Conservation (phyloP, 805 yeast species). For the Metschnikowia shivogae region DNA sequence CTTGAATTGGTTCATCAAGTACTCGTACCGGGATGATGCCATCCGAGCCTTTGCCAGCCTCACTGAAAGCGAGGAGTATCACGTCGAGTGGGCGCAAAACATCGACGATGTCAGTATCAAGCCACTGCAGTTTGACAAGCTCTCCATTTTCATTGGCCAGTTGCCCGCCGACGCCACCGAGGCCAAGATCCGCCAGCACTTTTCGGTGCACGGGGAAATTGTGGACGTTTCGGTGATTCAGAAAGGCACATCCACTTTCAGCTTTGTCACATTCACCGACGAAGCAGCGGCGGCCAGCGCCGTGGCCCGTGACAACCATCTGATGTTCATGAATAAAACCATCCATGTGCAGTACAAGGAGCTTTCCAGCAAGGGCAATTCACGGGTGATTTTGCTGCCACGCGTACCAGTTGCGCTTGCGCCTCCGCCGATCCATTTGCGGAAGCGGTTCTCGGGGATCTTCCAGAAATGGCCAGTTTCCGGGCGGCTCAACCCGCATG, state of each 20-base stretch:
- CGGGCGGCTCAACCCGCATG: constrained; percentile 9
- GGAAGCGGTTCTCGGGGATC: constrained; percentile 11
- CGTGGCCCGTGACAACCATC: constrained; percentile 79
- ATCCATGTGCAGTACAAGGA: constrained; percentile 86
- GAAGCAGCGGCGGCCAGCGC: constrained; percentile 83
- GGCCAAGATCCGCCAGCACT: constrained; percentile 53
- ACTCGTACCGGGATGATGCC: constrained; percentile 82
- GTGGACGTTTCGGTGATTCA: constrained; percentile 52
- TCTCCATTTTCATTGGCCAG: constrained; percentile 78
- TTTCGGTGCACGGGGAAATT: constrained; percentile 64
- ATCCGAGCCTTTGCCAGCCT: constrained; percentile 75
- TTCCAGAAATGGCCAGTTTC: constrained; percentile 10
- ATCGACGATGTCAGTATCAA: constrained; percentile 42
- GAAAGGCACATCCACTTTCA: constrained; percentile 53
- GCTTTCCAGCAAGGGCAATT: constrained; percentile 22
- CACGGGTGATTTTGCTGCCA: constrained; percentile 27
- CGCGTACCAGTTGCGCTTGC: constrained; percentile 46
- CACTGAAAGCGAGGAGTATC: constrained; percentile 50
- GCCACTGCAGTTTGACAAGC: constrained; percentile 47
- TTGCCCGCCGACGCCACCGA: constrained; percentile 52
- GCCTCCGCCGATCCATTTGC: constrained; percentile 74
- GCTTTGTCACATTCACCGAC: constrained; percentile 61
- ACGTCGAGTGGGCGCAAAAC: constrained; percentile 84
- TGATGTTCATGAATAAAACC: constrained; percentile 65
- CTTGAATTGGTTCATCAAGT: constrained; percentile 68